These are phyloP conservation scores for Epicoccum nigrum DNA, from an alignment of 2,329 filamentous ascomycete genomes.

Conservation along the genomic window DNA sequence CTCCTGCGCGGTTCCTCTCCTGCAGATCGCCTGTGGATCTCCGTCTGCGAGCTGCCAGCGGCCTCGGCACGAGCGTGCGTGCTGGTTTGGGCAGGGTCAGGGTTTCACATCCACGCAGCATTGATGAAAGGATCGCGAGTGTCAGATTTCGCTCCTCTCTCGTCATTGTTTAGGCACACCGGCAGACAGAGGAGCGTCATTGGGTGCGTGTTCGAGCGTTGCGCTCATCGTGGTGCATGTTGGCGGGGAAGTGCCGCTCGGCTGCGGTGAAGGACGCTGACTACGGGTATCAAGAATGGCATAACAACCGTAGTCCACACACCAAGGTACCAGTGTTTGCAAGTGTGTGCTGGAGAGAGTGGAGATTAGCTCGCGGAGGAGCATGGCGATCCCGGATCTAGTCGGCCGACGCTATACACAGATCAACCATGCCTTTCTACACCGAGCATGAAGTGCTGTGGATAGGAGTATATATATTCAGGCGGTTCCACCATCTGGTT, in stretches of 20 bases:
- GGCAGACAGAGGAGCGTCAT: not conserved
- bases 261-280: not conserved
- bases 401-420: not conserved
- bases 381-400: slow-evolving; percentile 1
- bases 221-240: not conserved
- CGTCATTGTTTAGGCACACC: too few species aligned
- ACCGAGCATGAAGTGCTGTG: not conserved
- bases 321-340: not conserved
- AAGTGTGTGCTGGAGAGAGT: not conserved
- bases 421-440: not conserved
- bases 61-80: too few species aligned
- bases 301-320: not conserved
- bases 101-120: too few species aligned
- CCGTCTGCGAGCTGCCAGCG: too few species aligned
- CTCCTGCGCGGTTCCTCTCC: too few species aligned
- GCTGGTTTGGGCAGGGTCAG: too few species aligned
- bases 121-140: too few species aligned
- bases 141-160: too few species aligned
- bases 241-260: not conserved
- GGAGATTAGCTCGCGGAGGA: not conserved
- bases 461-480: slow-evolving; percentile 7
- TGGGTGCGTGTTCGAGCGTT: not conserved
- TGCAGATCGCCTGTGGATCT: too few species aligned
- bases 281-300: not conserved
- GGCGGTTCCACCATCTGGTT: not conserved